phyloP scores from a whole-genome alignment of 306 rosid genomes.

The Arachis hypogaea region DNA sequence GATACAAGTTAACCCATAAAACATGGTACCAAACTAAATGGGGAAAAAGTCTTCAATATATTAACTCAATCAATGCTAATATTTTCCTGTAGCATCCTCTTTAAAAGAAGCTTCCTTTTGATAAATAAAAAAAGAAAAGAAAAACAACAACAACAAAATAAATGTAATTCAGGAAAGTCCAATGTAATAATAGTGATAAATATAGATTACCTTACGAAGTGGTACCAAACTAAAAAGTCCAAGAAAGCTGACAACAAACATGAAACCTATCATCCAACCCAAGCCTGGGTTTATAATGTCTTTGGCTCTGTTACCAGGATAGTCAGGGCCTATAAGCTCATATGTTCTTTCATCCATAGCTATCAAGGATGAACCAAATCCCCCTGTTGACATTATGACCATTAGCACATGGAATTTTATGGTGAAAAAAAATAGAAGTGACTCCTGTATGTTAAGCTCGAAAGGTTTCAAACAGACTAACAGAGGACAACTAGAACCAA shows the following conservation, averaged over 20 bases:
- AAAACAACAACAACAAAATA: neutral
- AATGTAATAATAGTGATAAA: slow-evolving; percentile 8
- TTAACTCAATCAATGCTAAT: neutral
- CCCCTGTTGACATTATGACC: slow-evolving; percentile 59
- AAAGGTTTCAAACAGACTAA: too few relatives aligned
- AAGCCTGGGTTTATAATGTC: slow-evolving; percentile 86
- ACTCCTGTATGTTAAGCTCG: neutral
- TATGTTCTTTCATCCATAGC: slow-evolving; percentile 91
- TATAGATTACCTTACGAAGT: slow-evolving; percentile 77
- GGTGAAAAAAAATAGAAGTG: neutral
- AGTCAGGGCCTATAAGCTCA: slow-evolving; percentile 79
- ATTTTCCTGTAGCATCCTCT: neutral
- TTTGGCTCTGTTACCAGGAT: slow-evolving; percentile 89
- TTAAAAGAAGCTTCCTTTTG: slow-evolving; percentile 6
- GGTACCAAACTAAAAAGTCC: slow-evolving; percentile 94
- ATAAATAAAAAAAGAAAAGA: neutral
- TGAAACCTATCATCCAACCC: slow-evolving; percentile 92
- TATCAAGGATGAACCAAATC: slow-evolving; percentile 81
- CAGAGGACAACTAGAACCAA: slow-evolving; percentile 5
- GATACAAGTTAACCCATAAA: neutral
- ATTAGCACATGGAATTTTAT: slow-evolving; percentile 5
- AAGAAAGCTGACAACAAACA: slow-evolving; percentile 84
- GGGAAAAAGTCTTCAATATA: neutral
- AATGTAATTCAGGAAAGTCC: slow-evolving; percentile 8
- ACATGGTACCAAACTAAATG: neutral